phyloP scores from a whole-genome alignment of 805 yeast genomes.

The Limtongozyma cylindracea region DNA sequence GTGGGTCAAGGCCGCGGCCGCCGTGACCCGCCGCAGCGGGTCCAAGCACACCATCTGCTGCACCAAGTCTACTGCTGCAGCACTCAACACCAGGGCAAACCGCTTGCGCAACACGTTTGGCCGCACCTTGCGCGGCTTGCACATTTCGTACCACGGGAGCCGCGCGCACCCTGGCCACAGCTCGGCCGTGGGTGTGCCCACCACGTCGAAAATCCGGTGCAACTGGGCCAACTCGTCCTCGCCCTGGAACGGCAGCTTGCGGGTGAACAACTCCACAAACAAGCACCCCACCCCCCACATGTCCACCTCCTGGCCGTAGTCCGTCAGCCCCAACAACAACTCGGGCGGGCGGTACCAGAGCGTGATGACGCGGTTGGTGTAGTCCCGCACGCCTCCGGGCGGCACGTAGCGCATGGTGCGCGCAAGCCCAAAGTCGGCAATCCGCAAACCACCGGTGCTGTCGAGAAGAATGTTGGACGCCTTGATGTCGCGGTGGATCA shows the following conservation, averaged over 20 bases:
- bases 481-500: conserved; percentile 62
- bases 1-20: conserved; percentile 44
- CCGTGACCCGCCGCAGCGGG: conserved; percentile 43
- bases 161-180: conserved; percentile 60
- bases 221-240: conserved; percentile 72
- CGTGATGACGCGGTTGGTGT: conserved; percentile 88
- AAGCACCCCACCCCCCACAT: conserved; percentile 96
- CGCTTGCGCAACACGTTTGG: conserved; percentile 8
- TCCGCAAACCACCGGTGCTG: conserved; percentile 33
- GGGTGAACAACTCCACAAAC: conserved; percentile 54
- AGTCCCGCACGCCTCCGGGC: conserved; percentile 36
- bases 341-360: conserved; percentile 98
- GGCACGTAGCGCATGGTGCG: conserved; percentile 39
- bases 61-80: too few species aligned
- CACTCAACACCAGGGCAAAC: too few species aligned
- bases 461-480: conserved; percentile 56
- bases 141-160: conserved; percentile 83
- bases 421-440: conserved; percentile 70
- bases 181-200: conserved; percentile 65
- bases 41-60: conserved; percentile 33
- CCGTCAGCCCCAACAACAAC: conserved; percentile 69
- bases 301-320: conserved; percentile 77
- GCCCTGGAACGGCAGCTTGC: conserved; percentile 66
- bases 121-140: conserved; percentile 44
- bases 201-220: conserved; percentile 42